Evolutionary conservation across 192 early-diverging fungal genomes (phyloP).

Genomic region (Umbelopsis isabellina): DNA sequence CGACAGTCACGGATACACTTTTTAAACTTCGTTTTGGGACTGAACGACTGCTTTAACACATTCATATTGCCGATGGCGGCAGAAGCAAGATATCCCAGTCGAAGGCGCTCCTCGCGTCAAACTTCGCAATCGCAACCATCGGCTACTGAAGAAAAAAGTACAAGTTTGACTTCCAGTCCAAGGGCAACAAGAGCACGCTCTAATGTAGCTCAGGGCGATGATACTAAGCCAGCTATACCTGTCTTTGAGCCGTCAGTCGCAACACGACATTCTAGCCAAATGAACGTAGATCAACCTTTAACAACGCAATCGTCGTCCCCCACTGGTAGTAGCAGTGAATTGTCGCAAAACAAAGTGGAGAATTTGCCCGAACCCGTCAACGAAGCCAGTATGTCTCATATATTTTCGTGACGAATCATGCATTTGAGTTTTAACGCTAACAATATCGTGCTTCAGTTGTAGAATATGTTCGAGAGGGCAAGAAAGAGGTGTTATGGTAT

Average conservation of each 20-base stretch:
- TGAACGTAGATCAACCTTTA: too few species aligned
- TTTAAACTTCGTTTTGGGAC: background rate
- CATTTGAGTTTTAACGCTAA: background rate
- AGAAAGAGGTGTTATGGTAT: slow-evolving; percentile 29
- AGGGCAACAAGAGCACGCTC: background rate
- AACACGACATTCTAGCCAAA: too few species aligned
- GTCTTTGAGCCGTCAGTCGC: too few species aligned
- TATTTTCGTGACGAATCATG: background rate
- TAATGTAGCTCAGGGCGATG: background rate
- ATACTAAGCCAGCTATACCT: too few species aligned
- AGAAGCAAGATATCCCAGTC: slow-evolving; percentile 11
- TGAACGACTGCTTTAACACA: background rate
- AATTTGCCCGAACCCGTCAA: too few species aligned
- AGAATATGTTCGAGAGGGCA: slow-evolving; percentile 22
- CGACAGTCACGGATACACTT: too few species aligned
- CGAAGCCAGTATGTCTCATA: background rate
- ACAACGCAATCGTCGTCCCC: too few species aligned
- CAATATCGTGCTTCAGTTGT: background rate
- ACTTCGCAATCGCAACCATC: background rate
- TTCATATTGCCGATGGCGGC: background rate
- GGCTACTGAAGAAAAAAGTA: background rate
- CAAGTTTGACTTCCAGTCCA: background rate
- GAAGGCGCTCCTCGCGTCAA: slow-evolving; percentile 9
- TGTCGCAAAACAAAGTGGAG: too few species aligned
- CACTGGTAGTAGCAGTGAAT: too few species aligned